Evolutionary conservation across 306 rosid genomes (phyloP).

Genomic region (Canavalia gladiata): DNA sequence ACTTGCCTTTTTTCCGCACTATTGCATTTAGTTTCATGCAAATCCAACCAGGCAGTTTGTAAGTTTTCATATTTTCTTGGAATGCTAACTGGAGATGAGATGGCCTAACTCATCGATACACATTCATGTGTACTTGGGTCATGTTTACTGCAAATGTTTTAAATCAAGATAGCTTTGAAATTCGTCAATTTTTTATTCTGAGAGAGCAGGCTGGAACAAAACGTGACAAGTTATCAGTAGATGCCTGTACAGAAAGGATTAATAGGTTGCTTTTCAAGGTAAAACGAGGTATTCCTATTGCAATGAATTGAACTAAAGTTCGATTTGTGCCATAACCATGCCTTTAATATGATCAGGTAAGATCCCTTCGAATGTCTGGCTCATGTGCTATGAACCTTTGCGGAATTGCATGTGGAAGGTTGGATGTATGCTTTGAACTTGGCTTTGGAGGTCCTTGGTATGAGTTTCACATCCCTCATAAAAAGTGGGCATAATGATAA

Average conservation of each 20-base stretch:
- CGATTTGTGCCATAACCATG: constrained; percentile 33
- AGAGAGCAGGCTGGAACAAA: constrained; percentile 71
- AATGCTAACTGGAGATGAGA: not conserved
- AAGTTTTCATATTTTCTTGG: constrained; percentile 5
- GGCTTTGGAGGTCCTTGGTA: constrained; percentile 97
- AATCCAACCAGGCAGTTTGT: not conserved
- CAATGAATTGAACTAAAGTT: constrained; percentile 15
- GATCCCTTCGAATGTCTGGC: constrained; percentile 82
- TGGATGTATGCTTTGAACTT: constrained; percentile 67
- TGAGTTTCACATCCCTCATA: constrained; percentile 36
- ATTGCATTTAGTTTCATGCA: constrained; percentile 7
- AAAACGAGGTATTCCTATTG: constrained; percentile 33
- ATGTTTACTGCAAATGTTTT: constrained; percentile 8
- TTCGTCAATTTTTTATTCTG: constrained; percentile 45
- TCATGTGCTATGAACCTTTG: constrained; percentile 90
- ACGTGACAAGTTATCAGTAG: constrained; percentile 74
- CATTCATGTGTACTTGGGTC: not conserved
- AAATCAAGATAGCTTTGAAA: constrained; percentile 30
- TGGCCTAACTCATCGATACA: not conserved
- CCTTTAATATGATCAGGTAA: constrained; percentile 69
- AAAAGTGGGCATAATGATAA: not conserved
- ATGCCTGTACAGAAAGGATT: constrained; percentile 69
- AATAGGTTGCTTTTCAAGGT: constrained; percentile 80
- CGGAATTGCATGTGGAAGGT: constrained; percentile 89
- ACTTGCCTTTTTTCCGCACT: not conserved